Conservation (phyloP, 768 basidiomycete species). For the Sistotremastrum suecicum region DNA sequence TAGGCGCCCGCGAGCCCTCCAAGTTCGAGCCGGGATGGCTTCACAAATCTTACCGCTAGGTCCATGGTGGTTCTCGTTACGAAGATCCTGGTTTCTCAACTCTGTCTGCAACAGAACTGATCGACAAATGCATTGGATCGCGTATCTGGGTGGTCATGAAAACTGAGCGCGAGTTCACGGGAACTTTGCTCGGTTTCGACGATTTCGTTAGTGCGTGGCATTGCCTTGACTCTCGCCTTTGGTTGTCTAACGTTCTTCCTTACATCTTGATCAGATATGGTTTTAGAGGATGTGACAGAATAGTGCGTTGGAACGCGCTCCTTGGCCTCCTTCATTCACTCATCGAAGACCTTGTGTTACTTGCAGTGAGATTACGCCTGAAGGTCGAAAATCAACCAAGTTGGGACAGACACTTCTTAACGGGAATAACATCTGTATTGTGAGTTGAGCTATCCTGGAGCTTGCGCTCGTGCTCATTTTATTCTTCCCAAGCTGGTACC, state of each 20-base stretch:
- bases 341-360: neutral
- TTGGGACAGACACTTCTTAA: conserved; percentile 83
- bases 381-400: conserved; percentile 67
- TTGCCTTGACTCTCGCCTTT: neutral
- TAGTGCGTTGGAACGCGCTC: conserved; percentile 42
- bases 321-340: neutral
- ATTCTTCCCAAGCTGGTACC: conserved; percentile 1
- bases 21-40: conserved; percentile 39
- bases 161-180: conserved; percentile 91
- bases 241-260: neutral
- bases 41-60: conserved; percentile 92
- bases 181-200: conserved; percentile 89
- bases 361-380: conserved; percentile 68
- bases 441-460: conserved; percentile 21
- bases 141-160: conserved; percentile 99
- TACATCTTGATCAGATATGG: conserved; percentile 49
- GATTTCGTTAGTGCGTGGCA: conserved; percentile 95
- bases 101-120: conserved; percentile 48
- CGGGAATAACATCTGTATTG: conserved; percentile 96
- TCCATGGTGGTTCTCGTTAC: conserved; percentile 14
- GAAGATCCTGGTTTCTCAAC: neutral
- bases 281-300: conserved; percentile 92
- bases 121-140: conserved; percentile 95
- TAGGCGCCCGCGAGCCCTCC: too few species aligned
- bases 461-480: neutral